phyloP scores from a whole-genome alignment of 176 grass and related monocot species.

The Cenchrus americanus region DNA sequence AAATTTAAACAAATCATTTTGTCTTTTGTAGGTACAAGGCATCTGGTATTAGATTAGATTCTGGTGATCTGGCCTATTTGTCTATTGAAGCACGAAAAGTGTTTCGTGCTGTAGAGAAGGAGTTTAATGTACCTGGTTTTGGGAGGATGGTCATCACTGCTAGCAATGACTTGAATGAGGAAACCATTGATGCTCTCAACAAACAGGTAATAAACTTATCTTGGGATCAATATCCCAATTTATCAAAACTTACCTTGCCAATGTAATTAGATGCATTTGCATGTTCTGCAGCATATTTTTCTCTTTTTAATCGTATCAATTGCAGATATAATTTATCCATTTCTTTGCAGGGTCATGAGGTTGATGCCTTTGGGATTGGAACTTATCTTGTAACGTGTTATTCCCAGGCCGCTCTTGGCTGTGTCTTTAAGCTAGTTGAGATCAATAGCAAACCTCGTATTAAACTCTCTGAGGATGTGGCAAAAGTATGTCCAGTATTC shows the following conservation, averaged over 20 bases:
- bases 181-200: conserved; percentile 98
- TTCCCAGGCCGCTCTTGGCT: conserved; percentile 96
- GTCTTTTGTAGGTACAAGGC: conserved; percentile 78
- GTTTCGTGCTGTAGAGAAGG: conserved; percentile 69
- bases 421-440: conserved; percentile 99
- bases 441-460: conserved; percentile 96
- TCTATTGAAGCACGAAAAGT: conserved; percentile 86
- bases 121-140: conserved; percentile 72
- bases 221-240: neutral
- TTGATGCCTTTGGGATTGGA: conserved; percentile 97
- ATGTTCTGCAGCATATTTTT: conserved; percentile 21
- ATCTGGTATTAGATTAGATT: conserved; percentile 97
- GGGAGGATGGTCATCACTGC: conserved; percentile 86
- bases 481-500: conserved; percentile 68
- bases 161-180: conserved; percentile 98
- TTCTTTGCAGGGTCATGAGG: conserved; percentile 84
- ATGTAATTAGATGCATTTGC: conserved; percentile 19
- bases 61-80: conserved; percentile 95
- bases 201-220: conserved; percentile 71
- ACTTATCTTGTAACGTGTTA: conserved; percentile 98
- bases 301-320: conserved; percentile 25
- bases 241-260: neutral
- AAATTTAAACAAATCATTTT: conserved; percentile 24
- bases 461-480: conserved; percentile 95
- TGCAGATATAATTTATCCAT: conserved; percentile 35